These are phyloP conservation scores for Nakazawaea peltata DNA, from an alignment of 805 yeast species.

Conservation along the genomic window DNA sequence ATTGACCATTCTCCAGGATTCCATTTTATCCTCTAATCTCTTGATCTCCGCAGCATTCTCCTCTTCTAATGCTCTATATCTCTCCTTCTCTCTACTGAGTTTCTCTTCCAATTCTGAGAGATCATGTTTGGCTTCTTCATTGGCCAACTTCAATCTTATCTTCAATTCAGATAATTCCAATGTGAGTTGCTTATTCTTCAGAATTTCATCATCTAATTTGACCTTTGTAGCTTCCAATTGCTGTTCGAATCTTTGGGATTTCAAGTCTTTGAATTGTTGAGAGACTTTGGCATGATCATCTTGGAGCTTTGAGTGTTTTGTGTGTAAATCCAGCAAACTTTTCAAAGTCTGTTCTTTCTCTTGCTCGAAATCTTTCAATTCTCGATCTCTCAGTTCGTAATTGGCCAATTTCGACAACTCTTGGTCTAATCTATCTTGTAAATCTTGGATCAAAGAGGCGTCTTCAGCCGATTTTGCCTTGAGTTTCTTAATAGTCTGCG, in stretches of 20 bases:
- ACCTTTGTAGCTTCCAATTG: conserved; percentile 23
- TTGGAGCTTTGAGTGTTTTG: conserved; percentile 16
- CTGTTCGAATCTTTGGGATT: conserved; percentile 25
- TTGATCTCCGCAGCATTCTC: conserved; percentile 37
- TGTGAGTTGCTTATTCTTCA: conserved; percentile 16
- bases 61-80: conserved; percentile 18
- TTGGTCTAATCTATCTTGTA: conserved; percentile 19
- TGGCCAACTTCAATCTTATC: conserved; percentile 15
- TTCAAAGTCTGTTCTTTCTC: conserved; percentile 15
- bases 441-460: conserved; percentile 24
- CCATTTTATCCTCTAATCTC: conserved; percentile 63
- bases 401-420: conserved; percentile 4
- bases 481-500: conserved; percentile 57
- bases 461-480: conserved; percentile 35
- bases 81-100: conserved; percentile 19
- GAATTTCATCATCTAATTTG: conserved; percentile 25
- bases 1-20: conserved; percentile 51
- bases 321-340: conserved; percentile 15
- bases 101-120: conserved; percentile 20
- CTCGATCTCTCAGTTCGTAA: conserved; percentile 21
- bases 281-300: conserved; percentile 17
- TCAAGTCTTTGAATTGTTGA: conserved; percentile 23
- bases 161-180: conserved; percentile 15
- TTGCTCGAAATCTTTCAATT: conserved; percentile 29
- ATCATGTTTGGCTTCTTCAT: conserved; percentile 17